Base-by-base conservation (phyloP, 2,329 filamentous ascomycete species). In the Sarocladium brachiariae region DNA sequence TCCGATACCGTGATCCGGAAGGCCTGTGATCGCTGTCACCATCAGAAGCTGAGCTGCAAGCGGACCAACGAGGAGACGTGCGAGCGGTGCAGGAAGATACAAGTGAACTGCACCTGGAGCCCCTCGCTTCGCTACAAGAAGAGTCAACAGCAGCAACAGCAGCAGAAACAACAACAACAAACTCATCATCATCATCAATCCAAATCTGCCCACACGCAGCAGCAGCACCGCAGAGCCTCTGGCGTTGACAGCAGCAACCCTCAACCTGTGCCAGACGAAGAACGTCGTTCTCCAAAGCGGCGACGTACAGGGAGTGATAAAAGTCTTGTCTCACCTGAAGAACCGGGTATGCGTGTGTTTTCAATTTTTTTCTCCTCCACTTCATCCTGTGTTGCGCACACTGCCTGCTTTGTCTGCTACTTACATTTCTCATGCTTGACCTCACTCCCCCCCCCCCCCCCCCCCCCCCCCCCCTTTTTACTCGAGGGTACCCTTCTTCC, bases 1-100 rank as follows among this genome's bases (percentile, higher is more conserved):
- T 57, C 64, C 55, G 67, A 70, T 53, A 62, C 59, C 49, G 57
- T 63, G 53, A 68, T 65, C 54, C 68, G 72, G 51, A 71, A 69
- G 51, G 71, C 71, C 51, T 75, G 71, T 59, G 71, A 75, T 58
- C 67, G 70, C 54, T 75, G 71, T 56, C 72, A 74, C 56, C 59
- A 59, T 16, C 70, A 74, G 57, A 75, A 74, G 58, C 63, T 75
- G 52, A 70, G 67, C 55, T 74, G 71, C 61, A 73, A 70, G 57
- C 66, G 71, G 47, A 58, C 62, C 51, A 63, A 63, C 52, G 65
- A 66, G 49, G 67, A 68, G 45, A 56, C 66, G 18, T 74, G 72
- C 56, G 69, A 73, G 57, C 63, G 71, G 10, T 75, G 71, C 53
- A 55, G 67, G 21, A 64, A 68, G 51, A 65, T 73, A 51, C 67